Conservation (phyloP, 352 stramenopile species). For the Globisporangium alternatum region DNA sequence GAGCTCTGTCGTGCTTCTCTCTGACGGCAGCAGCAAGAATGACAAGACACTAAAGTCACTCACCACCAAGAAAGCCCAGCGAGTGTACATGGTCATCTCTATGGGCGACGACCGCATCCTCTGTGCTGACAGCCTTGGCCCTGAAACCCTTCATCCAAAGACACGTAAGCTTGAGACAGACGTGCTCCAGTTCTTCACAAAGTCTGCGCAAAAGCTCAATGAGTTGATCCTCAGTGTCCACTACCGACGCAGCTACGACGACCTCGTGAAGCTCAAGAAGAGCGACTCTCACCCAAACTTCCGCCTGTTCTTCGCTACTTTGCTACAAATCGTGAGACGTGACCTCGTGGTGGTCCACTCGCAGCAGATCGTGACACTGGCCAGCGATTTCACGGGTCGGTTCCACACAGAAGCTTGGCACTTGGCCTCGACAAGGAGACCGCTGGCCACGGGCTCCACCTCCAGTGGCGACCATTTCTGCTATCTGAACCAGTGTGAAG, state of each 20-base stretch:
- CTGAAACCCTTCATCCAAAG: slow-evolving; percentile 40
- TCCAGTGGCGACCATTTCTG: slow-evolving; percentile 40
- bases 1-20: slow-evolving; percentile 28
- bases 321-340: slow-evolving; percentile 43
- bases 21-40: slow-evolving; percentile 18
- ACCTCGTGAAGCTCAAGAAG: slow-evolving; percentile 34
- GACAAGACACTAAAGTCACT: slow-evolving; percentile 24
- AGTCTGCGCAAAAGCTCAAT: slow-evolving; percentile 29
- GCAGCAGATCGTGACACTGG: slow-evolving; percentile 63
- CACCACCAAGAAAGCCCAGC: slow-evolving; percentile 26
- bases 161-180: slow-evolving; percentile 45
- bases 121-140: slow-evolving; percentile 54
- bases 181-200: slow-evolving; percentile 46
- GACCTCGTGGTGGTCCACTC: slow-evolving; percentile 58
- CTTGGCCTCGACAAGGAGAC: slow-evolving; percentile 26
- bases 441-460: slow-evolving; percentile 14
- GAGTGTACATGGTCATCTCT: slow-evolving; percentile 34
- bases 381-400: slow-evolving; percentile 55
- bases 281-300: slow-evolving; percentile 36
- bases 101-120: slow-evolving; percentile 59
- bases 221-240: slow-evolving; percentile 33
- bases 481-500: slow-evolving; percentile 45
- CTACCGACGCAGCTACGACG: slow-evolving; percentile 43
- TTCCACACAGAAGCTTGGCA: slow-evolving; percentile 62
- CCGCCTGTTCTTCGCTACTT: slow-evolving; percentile 27